Evolutionary conservation across 2,329 filamentous ascomycete genomes (phyloP), one percentile per base, ranked within the genome.

Genomic region (Aquanectria penicillioides): DNA sequence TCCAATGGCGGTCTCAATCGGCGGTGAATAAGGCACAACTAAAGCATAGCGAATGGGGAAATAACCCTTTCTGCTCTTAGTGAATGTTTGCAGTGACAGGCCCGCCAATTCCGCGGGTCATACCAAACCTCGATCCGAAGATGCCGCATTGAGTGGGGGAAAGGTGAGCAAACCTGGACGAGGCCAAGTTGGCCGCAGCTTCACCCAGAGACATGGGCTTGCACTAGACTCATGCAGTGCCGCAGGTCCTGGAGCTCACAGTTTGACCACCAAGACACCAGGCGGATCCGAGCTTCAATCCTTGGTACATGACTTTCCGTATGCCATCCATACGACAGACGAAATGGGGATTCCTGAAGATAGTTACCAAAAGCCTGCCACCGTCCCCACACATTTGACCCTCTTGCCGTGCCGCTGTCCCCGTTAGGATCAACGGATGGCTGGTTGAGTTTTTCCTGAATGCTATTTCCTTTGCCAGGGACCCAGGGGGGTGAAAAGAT

Each of bases 401-500:
- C 47, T 57, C 38, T 51, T 51, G 31, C 46, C 47, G 47, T 57
- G 40, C 33, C 40, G 47, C 33, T 40, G 38, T 51, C 40, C 47
- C 28, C 26, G 38, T 57, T 44, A 23, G 54, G 46, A 46, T 38
- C 38, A 47, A 44, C 29, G 52, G 34, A 48, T 43, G 34, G 43
- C 52, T 48, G 29, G 20, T 25, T 11, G 6, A 22, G 23, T 13
- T 25, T 34, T 20, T 25, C 43, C 41, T 17, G n/a, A 37, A 37
- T 37, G 20, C 25, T 18, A 25, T 34, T 23, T 49, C 44, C 37
- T 40, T 34, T 41, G 44, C 22, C 15, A 23, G 59, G 49, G 43
- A 56, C 49, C 37, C n/a, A n/a, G n/a, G n/a, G n/a, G n/a, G n/a
- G n/a, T n/a, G 51, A 62, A 57, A 52, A 67, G 51, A 47, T 48